Conservation (phyloP, 306 rosid genomes). For the Castanospermum australe region DNA sequence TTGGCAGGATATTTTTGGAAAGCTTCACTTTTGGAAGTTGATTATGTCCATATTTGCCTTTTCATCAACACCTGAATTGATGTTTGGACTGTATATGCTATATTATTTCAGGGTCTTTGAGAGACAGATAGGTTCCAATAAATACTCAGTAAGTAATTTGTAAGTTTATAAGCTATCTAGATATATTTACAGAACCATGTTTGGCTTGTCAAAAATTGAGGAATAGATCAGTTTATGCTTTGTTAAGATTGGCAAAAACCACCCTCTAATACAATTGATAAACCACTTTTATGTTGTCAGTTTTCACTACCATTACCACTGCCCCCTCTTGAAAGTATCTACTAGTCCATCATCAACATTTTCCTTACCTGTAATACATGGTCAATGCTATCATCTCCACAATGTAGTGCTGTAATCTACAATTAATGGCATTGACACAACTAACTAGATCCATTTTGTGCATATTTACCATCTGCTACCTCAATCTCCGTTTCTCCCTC, state of each 20-base stretch:
- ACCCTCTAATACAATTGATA: not conserved
- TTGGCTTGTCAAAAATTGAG: not conserved
- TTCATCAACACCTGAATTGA: constrained; percentile 90
- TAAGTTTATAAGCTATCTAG: not conserved
- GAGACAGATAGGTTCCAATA: constrained; percentile 97
- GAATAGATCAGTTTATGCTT: not conserved
- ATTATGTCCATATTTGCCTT: constrained; percentile 74
- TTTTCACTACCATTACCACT: not conserved
- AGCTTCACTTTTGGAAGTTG: constrained; percentile 78
- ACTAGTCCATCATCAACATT: not conserved
- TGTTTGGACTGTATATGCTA: constrained; percentile 88
- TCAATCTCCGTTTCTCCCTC: not conserved
- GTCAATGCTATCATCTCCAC: not conserved
- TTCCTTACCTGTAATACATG: not conserved
- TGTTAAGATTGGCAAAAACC: not conserved
- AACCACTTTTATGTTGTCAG: not conserved
- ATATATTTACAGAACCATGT: constrained; percentile 9
- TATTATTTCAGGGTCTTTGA: constrained; percentile 98
- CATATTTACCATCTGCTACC: not conserved
- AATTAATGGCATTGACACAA: too few relatives aligned
- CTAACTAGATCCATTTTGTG: too few relatives aligned
- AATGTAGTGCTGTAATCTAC: too few relatives aligned
- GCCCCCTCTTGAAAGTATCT: not conserved
- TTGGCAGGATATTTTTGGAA: constrained; percentile 87
- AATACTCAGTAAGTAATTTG: constrained; percentile 65